phyloP scores from a whole-genome alignment of 768 basidiomycete species.

The Plicaturopsis crispa region DNA sequence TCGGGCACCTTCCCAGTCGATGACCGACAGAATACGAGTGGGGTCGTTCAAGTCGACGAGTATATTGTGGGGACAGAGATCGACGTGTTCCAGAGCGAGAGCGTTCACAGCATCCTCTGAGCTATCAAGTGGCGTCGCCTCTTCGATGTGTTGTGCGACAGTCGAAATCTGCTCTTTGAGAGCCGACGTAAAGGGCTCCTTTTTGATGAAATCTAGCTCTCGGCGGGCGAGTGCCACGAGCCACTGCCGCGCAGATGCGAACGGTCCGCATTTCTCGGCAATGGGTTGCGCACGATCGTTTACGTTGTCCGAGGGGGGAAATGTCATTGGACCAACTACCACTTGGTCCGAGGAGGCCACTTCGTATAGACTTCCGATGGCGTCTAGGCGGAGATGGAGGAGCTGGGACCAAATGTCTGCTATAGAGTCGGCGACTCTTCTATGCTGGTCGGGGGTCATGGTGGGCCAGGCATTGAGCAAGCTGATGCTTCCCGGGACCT shows the following conservation, averaged over 20 bases:
- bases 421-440: conserved; percentile 2
- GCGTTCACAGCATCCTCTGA: neutral
- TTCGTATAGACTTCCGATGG: neutral
- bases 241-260: conserved; percentile 2
- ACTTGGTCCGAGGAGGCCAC: neutral
- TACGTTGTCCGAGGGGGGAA: conserved; percentile 1
- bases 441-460: conserved; percentile 2
- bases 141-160: too few relatives aligned
- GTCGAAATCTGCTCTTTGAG: too few relatives aligned
- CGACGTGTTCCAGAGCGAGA: conserved; percentile 22
- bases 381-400: neutral
- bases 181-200: neutral
- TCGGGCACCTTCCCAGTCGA: conserved; percentile 16
- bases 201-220: neutral
- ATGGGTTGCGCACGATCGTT: conserved; percentile 3
- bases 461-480: conserved; percentile 2
- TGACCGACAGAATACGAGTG: conserved; percentile 13
- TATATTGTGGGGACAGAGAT: conserved; percentile 28
- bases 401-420: conserved; percentile 8
- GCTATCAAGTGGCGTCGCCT: too few relatives aligned
- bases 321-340: conserved; percentile 7
- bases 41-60: too few relatives aligned
- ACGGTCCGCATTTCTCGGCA: conserved; percentile 26
- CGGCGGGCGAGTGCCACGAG: neutral
- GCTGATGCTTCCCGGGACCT: conserved; percentile 2